Evolutionary conservation across 1,284 basidiomycete genomes (phyloP).

Genomic region (Microstroma glucosiphilum): DNA sequence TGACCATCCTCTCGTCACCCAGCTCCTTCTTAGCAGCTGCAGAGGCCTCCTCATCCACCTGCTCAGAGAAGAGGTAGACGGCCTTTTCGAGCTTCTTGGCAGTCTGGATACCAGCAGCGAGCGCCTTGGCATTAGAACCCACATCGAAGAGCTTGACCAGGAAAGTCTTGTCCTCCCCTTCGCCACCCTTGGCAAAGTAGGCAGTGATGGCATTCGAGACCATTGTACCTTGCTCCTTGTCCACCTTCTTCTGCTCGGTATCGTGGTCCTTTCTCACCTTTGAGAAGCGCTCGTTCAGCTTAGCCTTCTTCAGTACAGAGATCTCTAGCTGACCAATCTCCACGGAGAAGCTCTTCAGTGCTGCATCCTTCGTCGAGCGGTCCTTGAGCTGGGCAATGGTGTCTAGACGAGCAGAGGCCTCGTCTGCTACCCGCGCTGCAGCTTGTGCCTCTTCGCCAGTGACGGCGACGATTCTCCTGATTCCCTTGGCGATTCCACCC

Average conservation of each 20-base stretch:
- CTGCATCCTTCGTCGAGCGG: slow-evolving; percentile 70
- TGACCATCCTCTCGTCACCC: slow-evolving; percentile 39
- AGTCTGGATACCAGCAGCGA: slow-evolving; percentile 68
- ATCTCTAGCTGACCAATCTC: slow-evolving; percentile 86
- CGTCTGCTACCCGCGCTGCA: slow-evolving; percentile 66
- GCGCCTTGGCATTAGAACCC: slow-evolving; percentile 53
- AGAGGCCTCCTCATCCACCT: slow-evolving; percentile 46
- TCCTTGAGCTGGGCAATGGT: slow-evolving; percentile 63
- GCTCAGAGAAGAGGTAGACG: slow-evolving; percentile 79
- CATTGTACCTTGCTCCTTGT: slow-evolving; percentile 70
- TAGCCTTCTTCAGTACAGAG: slow-evolving; percentile 73
- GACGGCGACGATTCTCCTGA: slow-evolving; percentile 85
- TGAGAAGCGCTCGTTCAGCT: slow-evolving; percentile 69
- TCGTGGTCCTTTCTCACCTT: slow-evolving; percentile 74
- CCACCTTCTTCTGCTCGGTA: slow-evolving; percentile 75
- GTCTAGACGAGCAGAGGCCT: slow-evolving; percentile 63
- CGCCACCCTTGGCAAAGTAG: slow-evolving; percentile 53
- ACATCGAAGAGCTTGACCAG: slow-evolving; percentile 66
- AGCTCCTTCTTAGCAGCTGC: slow-evolving; percentile 47
- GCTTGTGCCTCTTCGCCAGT: slow-evolving; percentile 87
- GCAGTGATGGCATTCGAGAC: slow-evolving; percentile 68
- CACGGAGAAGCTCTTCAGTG: slow-evolving; percentile 74
- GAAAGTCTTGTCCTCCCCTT: slow-evolving; percentile 65
- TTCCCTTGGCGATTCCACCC: slow-evolving; percentile 94
- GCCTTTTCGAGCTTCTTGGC: slow-evolving; percentile 75